Evolutionary conservation across 768 basidiomycete species (phyloP), one percentile per base, ranked within the genome.

Genomic region (Mycena albidolilacea): DNA sequence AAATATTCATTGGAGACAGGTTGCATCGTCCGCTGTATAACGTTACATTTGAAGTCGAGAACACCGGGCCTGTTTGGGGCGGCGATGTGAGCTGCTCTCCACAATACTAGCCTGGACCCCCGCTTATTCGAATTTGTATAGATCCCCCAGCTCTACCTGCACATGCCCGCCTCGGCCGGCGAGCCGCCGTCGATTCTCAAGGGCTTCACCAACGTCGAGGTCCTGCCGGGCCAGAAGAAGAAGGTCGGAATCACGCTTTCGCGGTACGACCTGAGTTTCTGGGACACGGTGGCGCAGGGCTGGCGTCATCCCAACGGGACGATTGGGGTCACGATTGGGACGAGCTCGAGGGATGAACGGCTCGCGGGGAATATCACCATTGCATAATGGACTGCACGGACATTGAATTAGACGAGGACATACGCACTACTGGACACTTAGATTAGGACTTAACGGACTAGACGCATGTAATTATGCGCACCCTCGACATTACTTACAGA

Each of bases 111-210:
- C 10, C 11, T 17, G 61, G 8, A 6, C 44, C 14, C 2, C 17
- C 10, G 7, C 55, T 55, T 46, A 74, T 12, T 76, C 54, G 30
- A 21, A 23, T 57, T 9, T 38, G 30, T 38, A 14, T 75, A 93
- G 90, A 90, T 91, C 58, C 90, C 93, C 11, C 94, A 95, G 84
- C 80, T 95, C 19, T 96, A 95, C 81, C 38, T 95, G 37, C 88
- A 92, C 79, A 89, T 91, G 84, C 92, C 92, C 0, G 65, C 83
- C 0, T 88, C 87, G 0, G 85, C 92, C 3, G 87, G 86, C 46
- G 93, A 95, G 78, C 94, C 94, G 2, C 94, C 94, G 0, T 90
- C 89, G 3, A 78, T 95, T 41, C 84, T 94, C 41, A 90, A 87
- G 73, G 94, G 94, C 3, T 95, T 95, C 84, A 88, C 87, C 15